These are phyloP conservation scores for Arachnomyces sp. DNA, from an alignment of 2,329 filamentous ascomycete species.

Conservation along the genomic window DNA sequence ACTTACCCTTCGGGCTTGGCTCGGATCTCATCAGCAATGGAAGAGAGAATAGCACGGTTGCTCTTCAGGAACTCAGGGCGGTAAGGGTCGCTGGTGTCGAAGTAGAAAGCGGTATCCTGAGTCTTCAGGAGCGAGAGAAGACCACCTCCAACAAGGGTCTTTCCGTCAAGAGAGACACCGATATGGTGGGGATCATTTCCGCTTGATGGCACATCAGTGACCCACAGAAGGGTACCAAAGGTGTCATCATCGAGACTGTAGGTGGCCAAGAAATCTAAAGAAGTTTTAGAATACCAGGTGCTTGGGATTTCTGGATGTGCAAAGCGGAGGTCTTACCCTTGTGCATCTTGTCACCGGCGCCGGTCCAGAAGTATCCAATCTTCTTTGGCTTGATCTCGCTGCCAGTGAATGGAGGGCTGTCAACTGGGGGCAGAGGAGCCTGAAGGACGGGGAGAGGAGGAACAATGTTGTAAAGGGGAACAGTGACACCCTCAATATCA, in stretches of 20 bases:
- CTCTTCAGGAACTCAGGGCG: slow-evolving; percentile 52
- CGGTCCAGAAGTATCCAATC: slow-evolving; percentile 60
- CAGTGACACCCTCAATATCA: slow-evolving; percentile 52
- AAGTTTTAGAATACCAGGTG: neutral
- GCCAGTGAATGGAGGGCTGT: slow-evolving; percentile 45
- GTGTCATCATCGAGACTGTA: slow-evolving; percentile 56
- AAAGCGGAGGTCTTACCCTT: slow-evolving; percentile 29
- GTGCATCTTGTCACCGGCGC: slow-evolving; percentile 53
- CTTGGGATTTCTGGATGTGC: too few relatives aligned
- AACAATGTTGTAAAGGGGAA: slow-evolving; percentile 43
- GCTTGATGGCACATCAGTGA: slow-evolving; percentile 52
- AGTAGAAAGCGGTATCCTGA: slow-evolving; percentile 57
- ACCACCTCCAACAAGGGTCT: slow-evolving; percentile 52
- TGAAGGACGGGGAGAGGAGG: slow-evolving; percentile 54
- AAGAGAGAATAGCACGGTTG: slow-evolving; percentile 52
- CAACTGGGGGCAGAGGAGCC: slow-evolving; percentile 51
- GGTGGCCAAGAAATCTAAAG: slow-evolving; percentile 48
- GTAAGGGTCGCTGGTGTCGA: slow-evolving; percentile 53
- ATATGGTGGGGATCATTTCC: slow-evolving; percentile 57
- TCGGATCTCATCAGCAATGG: slow-evolving; percentile 56
- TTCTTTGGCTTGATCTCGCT: slow-evolving; percentile 57
- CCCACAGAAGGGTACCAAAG: slow-evolving; percentile 52
- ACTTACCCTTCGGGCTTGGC: slow-evolving; percentile 51
- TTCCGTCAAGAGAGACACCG: slow-evolving; percentile 48
- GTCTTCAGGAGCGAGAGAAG: slow-evolving; percentile 53